Conservation (phyloP, 257 asterid species). For the Solanum sitiens region DNA sequence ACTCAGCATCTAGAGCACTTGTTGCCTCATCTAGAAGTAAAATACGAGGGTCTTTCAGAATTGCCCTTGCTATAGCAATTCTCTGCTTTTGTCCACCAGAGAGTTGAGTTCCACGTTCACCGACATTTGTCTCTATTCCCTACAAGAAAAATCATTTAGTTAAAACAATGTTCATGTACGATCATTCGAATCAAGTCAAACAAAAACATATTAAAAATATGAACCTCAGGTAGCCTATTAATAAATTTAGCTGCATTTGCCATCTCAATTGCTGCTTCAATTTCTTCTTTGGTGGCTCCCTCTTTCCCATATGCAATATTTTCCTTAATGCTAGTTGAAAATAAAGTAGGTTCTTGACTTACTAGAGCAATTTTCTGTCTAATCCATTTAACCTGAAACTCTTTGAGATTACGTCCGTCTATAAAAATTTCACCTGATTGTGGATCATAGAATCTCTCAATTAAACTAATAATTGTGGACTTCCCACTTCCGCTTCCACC, state of each 20-base stretch:
- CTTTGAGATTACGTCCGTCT: conserved; percentile 52
- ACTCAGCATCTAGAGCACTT: background rate
- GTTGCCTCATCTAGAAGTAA: background rate
- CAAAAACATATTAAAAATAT: background rate
- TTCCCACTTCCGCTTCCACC: conserved; percentile 88
- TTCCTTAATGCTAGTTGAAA: background rate
- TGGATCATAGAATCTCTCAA: conserved; percentile 77
- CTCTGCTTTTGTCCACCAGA: background rate
- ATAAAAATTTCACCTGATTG: conserved; percentile 46
- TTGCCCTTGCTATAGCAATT: background rate
- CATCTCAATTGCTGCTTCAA: background rate
- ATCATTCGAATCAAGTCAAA: background rate
- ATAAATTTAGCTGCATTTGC: background rate
- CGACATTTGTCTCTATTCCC: background rate
- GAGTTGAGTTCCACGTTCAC: background rate
- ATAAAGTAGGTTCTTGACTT: background rate
- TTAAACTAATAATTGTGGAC: conserved; percentile 59
- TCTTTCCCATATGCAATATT: background rate
- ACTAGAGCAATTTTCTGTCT: background rate
- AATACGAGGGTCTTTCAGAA: background rate
- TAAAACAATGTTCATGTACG: background rate
- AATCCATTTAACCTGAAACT: conserved; percentile 19
- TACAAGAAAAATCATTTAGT: background rate
- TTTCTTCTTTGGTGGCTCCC: background rate
- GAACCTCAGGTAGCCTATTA: background rate